Evolutionary conservation across 495 filamentous ascomycete genomes (phyloP).

Genomic region (Bombardia bombarda): DNA sequence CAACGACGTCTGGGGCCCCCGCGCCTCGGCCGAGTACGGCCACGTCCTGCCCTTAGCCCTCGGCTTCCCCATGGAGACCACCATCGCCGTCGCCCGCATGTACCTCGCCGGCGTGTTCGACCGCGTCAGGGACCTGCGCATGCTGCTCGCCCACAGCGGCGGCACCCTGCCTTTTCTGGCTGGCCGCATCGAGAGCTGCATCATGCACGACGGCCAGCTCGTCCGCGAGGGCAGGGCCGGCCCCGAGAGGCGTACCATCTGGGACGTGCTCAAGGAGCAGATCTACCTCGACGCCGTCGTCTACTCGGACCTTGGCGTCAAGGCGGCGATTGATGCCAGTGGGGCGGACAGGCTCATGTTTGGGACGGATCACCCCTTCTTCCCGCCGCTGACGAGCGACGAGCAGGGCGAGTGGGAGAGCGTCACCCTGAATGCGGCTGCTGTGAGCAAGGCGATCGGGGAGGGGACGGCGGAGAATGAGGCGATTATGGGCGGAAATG

Average conservation of each 20-base stretch:
- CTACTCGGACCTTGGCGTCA: constrained; percentile 65
- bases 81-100: constrained; percentile 86
- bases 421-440: constrained; percentile 67
- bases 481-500: constrained; percentile 63
- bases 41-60: constrained; percentile 82
- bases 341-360: constrained; percentile 69
- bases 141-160: constrained; percentile 82
- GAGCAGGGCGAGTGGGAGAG: constrained; percentile 69
- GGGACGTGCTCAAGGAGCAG: constrained; percentile 80
- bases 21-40: constrained; percentile 60
- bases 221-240: constrained; percentile 38
- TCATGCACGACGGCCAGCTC: constrained; percentile 72
- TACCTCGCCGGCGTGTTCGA: constrained; percentile 79
- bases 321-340: constrained; percentile 59
- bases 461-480: constrained; percentile 34
- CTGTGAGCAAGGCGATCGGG: constrained; percentile 55
- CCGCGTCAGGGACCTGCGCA: constrained; percentile 55
- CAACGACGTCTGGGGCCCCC: constrained; percentile 63
- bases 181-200: constrained; percentile 80
- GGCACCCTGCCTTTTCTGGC: constrained; percentile 86
- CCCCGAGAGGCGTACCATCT: constrained; percentile 46
- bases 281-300: constrained; percentile 86
- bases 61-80: constrained; percentile 91
- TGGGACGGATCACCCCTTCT: constrained; percentile 93
- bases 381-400: constrained; percentile 63